Percentiles rank a stretch among this genome's conserved stretches.
phyloP scores from a whole-genome alignment of 352 stramenopile species.

The Phytophthora europaea region DNA sequence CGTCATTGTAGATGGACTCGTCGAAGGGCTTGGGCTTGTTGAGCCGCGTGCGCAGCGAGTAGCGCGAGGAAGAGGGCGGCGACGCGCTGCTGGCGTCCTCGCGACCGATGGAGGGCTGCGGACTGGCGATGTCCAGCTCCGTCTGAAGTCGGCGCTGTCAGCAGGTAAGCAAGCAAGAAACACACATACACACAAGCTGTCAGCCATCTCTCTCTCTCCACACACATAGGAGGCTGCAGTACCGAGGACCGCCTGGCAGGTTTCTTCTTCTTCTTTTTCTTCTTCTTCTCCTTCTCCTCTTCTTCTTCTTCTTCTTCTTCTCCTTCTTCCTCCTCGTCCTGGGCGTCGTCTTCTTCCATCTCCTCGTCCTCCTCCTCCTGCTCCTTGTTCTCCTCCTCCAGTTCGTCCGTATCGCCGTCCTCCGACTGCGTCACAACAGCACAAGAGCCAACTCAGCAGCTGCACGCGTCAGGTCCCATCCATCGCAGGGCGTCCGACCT shows the following conservation, averaged over 20 bases:
- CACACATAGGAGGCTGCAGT: background rate
- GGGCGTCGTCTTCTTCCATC: background rate
- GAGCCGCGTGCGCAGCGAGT: constrained; percentile 64
- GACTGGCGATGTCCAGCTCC: constrained; percentile 22
- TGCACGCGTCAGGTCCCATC: background rate
- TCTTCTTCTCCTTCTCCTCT: background rate
- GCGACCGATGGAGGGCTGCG: background rate
- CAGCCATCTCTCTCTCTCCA: too few relatives aligned
- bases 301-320: background rate
- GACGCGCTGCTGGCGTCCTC: constrained; percentile 32
- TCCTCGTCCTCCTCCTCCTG: background rate
- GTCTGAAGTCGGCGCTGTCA: constrained; percentile 36
- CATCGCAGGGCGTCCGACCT: background rate
- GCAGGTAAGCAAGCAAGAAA: background rate
- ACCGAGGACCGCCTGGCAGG: constrained; percentile 23
- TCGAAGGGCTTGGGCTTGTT: constrained; percentile 72
- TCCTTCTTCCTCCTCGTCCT: background rate
- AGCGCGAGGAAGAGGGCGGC: constrained; percentile 39
- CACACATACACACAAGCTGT: background rate
- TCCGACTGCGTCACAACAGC: constrained; percentile 22
- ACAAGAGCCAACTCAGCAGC: background rate
- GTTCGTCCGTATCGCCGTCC: constrained; percentile 32
- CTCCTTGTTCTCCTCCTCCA: constrained; percentile 15
- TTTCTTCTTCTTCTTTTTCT: constrained; percentile 1
- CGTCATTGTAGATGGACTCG: constrained; percentile 73